Conservation (phyloP, 768 basidiomycete species). For the Artomyces pyxidatus region DNA sequence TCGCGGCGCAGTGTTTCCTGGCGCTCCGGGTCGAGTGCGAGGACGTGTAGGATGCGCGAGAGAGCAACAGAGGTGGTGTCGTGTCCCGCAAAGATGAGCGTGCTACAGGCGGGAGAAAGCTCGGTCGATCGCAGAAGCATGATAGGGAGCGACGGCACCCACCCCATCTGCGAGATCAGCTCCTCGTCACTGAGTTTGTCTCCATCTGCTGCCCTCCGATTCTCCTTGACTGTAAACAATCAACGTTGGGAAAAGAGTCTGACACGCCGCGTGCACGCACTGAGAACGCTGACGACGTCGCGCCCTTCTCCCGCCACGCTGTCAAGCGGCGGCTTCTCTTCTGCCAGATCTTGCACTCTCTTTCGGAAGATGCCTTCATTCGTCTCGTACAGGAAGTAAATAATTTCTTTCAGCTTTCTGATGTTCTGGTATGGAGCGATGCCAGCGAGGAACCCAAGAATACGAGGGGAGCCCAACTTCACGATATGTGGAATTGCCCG, state of each 20-base stretch:
- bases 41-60: constrained; percentile 15
- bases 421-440: constrained; percentile 12
- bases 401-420: constrained; percentile 17
- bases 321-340: neutral
- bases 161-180: constrained; percentile 23
- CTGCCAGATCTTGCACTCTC: neutral
- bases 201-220: constrained; percentile 10
- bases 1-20: constrained; percentile 14
- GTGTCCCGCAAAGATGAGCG: constrained; percentile 16
- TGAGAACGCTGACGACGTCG: constrained; percentile 12
- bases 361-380: constrained; percentile 7
- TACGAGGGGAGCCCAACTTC: constrained; percentile 14
- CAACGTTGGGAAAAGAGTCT: neutral
- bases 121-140: neutral
- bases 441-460: constrained; percentile 15
- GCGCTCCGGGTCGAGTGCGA: constrained; percentile 11
- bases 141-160: neutral
- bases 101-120: constrained; percentile 6
- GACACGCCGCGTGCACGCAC: neutral
- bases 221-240: constrained; percentile 17
- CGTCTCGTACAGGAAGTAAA: constrained; percentile 17
- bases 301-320: neutral
- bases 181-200: constrained; percentile 21
- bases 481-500: constrained; percentile 9
- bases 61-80: constrained; percentile 17